These are phyloP conservation scores for Wilhelminamyces savonicus DNA, from an alignment of 805 yeast genomes.

Conservation along the genomic window DNA sequence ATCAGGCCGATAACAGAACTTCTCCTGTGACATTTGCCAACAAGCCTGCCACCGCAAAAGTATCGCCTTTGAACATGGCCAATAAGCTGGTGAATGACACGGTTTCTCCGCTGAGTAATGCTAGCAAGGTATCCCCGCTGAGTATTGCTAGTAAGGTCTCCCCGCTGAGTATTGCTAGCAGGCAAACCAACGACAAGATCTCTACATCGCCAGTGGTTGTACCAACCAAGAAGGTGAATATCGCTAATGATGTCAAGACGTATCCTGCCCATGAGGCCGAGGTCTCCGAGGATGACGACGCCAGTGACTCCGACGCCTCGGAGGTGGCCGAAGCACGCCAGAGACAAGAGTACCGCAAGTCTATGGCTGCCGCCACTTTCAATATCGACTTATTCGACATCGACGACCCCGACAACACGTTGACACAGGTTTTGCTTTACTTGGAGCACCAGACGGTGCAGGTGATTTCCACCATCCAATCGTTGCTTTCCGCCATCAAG, in stretches of 20 bases:
- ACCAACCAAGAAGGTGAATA: slow-evolving; percentile 1
- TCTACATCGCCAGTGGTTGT: too few relatives aligned
- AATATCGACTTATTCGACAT: slow-evolving; percentile 73
- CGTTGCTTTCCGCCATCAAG: slow-evolving; percentile 69
- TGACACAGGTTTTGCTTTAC: slow-evolving; percentile 75
- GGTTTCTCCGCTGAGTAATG: too few relatives aligned
- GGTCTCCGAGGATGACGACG: slow-evolving; percentile 11
- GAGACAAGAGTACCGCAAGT: slow-evolving; percentile 39
- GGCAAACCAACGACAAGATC: not conserved
- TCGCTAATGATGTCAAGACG: too few relatives aligned
- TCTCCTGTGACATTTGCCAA: too few relatives aligned
- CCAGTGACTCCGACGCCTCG: slow-evolving; percentile 16
- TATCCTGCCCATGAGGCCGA: slow-evolving; percentile 11
- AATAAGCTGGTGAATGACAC: too few relatives aligned
- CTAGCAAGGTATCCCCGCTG: too few relatives aligned
- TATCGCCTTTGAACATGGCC: too few relatives aligned
- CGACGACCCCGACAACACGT: slow-evolving; percentile 82
- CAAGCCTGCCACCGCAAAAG: too few relatives aligned
- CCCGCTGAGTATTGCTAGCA: too few relatives aligned
- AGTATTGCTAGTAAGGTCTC: too few relatives aligned
- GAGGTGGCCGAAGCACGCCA: slow-evolving; percentile 32
- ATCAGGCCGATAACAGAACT: too few relatives aligned
- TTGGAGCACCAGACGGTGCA: slow-evolving; percentile 91
- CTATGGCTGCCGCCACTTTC: slow-evolving; percentile 51
- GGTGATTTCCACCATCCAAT: slow-evolving; percentile 85